Base-by-base conservation (phyloP, 2,329 filamentous ascomycete genomes). In the Clarireedia paspali region DNA sequence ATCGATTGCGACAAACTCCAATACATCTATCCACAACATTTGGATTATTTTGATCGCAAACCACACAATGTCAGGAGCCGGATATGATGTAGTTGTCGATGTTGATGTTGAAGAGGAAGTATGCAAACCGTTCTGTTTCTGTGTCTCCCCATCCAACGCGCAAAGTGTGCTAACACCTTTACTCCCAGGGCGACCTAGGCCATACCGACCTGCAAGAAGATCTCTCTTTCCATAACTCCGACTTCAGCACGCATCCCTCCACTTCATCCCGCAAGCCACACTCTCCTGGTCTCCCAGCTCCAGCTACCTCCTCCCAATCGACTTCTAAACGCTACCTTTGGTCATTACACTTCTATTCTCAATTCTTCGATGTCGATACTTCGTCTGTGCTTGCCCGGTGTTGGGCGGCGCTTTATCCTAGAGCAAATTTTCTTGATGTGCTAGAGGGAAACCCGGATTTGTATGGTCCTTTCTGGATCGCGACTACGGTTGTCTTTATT, bases 351-450 rank as follows among this genome's bases (percentile, higher is more conserved):
- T 99, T 96, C 78, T 99, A 99, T 76, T 84, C 91, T 55, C 94
- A 96, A 75, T 97, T 94, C 82, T 99, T 99, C 75, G 94, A 99
- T 70, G 92, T 99, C 62, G 94, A 99, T 74, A 97, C 94, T 1
- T 85, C 82, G 58, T 89, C 94, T 53, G 91, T 99, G 20, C 75
- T 96, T 55, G 80, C 85, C 67, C 88, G 94, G 63, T 97, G 94
- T 74, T 85, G 85, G 72, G 87, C 91, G 1, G 86, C 92, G n/a
- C 76, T 97, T 40, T 96, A 88, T 72, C 94, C 94, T 47, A 85
- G 90, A 60, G 87, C 87, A 57, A 96, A 96, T 77, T 99, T 99
- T 74, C 85, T 99, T 61, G 94, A 99, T 69, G 90, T 97, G 38
- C 81, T 99, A 27, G 94, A 99, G 70, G 94, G 94, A 20, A 97